Evolutionary conservation across 2,329 filamentous ascomycete genomes (phyloP).

Genomic region (Diplodia mutila): DNA sequence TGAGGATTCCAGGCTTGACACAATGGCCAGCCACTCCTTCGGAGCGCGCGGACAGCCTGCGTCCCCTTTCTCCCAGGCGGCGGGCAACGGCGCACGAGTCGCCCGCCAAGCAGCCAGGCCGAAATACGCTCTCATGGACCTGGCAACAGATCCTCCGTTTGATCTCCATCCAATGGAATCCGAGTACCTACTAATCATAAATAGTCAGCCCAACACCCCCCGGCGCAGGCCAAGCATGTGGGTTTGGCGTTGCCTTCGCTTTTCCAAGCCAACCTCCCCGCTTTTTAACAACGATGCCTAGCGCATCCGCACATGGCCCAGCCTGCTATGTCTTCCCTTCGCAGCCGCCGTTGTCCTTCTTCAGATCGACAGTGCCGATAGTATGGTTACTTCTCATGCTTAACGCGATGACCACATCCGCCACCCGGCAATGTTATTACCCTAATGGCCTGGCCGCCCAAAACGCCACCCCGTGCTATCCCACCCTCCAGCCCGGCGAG

Average conservation of each 20-base stretch:
- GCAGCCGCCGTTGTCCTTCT: neutral
- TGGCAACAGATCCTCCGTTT: slow-evolving; percentile 18
- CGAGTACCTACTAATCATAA: slow-evolving; percentile 10
- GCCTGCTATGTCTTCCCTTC: slow-evolving; percentile 6
- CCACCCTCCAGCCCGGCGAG: neutral
- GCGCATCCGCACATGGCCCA: slow-evolving; percentile 14
- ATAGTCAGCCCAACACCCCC: slow-evolving; percentile 1
- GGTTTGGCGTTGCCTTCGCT: slow-evolving; percentile 13
- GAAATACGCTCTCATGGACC: slow-evolving; percentile 16
- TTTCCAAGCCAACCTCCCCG: slow-evolving; percentile 15
- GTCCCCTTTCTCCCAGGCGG: slow-evolving; percentile 13
- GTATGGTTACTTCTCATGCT: slow-evolving; percentile 16
- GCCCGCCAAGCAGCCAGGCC: slow-evolving; percentile 12
- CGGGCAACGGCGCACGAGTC: neutral
- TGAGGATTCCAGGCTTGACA: slow-evolving; percentile 2
- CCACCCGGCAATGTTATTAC: slow-evolving; percentile 16
- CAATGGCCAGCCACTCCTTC: slow-evolving; percentile 7
- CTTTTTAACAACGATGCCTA: slow-evolving; percentile 18
- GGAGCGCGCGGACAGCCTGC: slow-evolving; percentile 12
- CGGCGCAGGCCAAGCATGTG: neutral
- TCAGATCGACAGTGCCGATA: slow-evolving; percentile 17
- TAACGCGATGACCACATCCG: slow-evolving; percentile 19
- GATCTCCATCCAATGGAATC: slow-evolving; percentile 8
- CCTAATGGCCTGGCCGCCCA: slow-evolving; percentile 15
- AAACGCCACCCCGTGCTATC: neutral